These are phyloP conservation scores for Amylostereum areolatum DNA, from an alignment of 1,284 basidiomycete genomes.

Conservation along the genomic window DNA sequence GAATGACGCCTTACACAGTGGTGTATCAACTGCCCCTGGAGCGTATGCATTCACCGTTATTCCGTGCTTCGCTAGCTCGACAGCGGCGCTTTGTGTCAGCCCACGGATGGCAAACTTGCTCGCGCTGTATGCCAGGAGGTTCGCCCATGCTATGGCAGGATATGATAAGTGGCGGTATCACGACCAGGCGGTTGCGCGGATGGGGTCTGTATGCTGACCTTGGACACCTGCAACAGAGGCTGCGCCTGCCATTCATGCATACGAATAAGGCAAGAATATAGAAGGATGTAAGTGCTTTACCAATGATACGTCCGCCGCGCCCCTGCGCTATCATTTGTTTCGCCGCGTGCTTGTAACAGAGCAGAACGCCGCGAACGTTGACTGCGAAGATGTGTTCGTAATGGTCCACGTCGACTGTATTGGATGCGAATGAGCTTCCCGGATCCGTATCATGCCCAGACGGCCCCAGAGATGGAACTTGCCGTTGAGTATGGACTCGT, in stretches of 20 bases:
- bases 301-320: slow-evolving; percentile 23
- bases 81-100: slow-evolving; percentile 19
- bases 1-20: slow-evolving; percentile 14
- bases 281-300: slow-evolving; percentile 4
- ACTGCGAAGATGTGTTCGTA: slow-evolving; percentile 10
- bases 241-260: no score
- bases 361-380: slow-evolving; percentile 12
- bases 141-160: not conserved
- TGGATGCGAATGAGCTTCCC: not conserved
- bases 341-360: slow-evolving; percentile 27
- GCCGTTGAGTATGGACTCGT: slow-evolving; percentile 2
- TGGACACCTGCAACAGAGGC: no score
- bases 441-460: not conserved
- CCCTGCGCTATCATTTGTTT: slow-evolving; percentile 28
- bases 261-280: no score
- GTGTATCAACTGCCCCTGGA: slow-evolving; percentile 2
- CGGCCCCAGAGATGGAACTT: not conserved
- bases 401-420: slow-evolving; percentile 11
- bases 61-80: not conserved
- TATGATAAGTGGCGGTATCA: no score
- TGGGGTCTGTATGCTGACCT: no score
- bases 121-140: not conserved
- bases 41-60: not conserved
- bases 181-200: no score
- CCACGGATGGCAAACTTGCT: not conserved